A percentile compares a stretch with the other conserved stretches of the same genome.
Conservation (phyloP, 1,284 basidiomycete species). For the Ustilago shanxiensis region DNA sequence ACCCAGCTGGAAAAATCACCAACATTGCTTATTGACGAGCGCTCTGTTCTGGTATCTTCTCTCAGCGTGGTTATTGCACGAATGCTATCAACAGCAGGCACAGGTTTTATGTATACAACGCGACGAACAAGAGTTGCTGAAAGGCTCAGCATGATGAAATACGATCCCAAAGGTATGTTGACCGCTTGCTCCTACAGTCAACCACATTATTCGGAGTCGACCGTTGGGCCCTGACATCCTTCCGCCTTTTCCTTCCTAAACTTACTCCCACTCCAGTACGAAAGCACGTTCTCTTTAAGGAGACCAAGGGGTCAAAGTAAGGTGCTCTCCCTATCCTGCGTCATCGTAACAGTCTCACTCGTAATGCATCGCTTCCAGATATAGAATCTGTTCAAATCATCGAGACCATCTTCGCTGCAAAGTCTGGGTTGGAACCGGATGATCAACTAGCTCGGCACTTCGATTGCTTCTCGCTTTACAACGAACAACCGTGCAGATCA, state of each 20-base stretch:
- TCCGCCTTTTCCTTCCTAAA: not conserved
- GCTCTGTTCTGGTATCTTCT: not conserved
- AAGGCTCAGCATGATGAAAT: constrained; percentile 67
- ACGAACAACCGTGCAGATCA: constrained; percentile 1
- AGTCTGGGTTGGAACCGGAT: not conserved
- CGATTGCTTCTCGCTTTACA: not conserved
- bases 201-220: not conserved
- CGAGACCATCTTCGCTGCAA: not conserved
- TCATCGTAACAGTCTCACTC: not conserved
- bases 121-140: constrained; percentile 60
- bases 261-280: constrained; percentile 49
- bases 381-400: not conserved
- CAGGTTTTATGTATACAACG: constrained; percentile 68
- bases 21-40: constrained; percentile 2
- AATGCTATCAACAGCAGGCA: constrained; percentile 67
- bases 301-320: constrained; percentile 60
- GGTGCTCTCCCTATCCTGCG: not conserved
- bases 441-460: not conserved
- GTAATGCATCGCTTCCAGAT: not conserved
- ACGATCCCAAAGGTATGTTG: constrained; percentile 65
- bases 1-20: not conserved
- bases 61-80: constrained; percentile 66
- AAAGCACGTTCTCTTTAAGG: constrained; percentile 66
- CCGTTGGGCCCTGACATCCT: not conserved
- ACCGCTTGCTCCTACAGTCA: no score